phyloP scores from a whole-genome alignment of 2,329 filamentous ascomycete genomes.

The Talaromyces amestolkiae region DNA sequence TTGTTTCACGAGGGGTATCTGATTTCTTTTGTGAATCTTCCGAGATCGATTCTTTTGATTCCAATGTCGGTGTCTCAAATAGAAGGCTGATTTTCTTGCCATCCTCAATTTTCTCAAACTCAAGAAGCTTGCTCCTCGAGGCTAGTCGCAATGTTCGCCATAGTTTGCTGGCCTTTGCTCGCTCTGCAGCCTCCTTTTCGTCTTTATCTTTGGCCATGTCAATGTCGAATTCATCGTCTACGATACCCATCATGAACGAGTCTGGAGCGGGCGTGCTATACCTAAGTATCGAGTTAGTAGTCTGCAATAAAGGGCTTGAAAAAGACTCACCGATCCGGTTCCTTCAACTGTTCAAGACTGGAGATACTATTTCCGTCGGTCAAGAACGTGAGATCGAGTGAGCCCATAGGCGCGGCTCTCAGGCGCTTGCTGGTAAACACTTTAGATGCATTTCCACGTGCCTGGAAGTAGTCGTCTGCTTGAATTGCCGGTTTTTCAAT shows the following conservation, averaged over 20 bases:
- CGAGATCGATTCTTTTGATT: slow-evolving; percentile 26
- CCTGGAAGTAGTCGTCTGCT: slow-evolving; percentile 65
- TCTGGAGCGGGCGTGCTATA: slow-evolving; percentile 68
- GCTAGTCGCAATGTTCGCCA: slow-evolving; percentile 87
- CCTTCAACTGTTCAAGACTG: slow-evolving; percentile 68
- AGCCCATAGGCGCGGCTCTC: slow-evolving; percentile 66
- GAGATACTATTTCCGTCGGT: slow-evolving; percentile 61
- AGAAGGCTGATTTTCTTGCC: slow-evolving; percentile 64
- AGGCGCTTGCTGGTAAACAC: slow-evolving; percentile 69
- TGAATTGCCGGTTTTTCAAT: slow-evolving; percentile 76
- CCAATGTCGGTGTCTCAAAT: slow-evolving; percentile 36
- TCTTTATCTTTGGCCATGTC: slow-evolving; percentile 70
- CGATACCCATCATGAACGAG: slow-evolving; percentile 69
- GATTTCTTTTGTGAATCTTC: slow-evolving; percentile 27
- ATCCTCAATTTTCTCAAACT: slow-evolving; percentile 85
- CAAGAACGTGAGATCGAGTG: slow-evolving; percentile 76
- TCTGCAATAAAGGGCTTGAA: neutral
- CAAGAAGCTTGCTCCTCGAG: slow-evolving; percentile 67
- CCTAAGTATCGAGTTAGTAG: slow-evolving; percentile 41
- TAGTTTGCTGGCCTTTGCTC: slow-evolving; percentile 79
- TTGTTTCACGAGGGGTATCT: slow-evolving; percentile 2
- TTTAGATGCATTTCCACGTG: slow-evolving; percentile 64
- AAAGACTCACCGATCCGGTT: slow-evolving; percentile 50
- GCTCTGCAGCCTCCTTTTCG: slow-evolving; percentile 59
- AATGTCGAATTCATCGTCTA: slow-evolving; percentile 78